Conservation (phyloP, 345 rosid genomes). For the Draba incana region DNA sequence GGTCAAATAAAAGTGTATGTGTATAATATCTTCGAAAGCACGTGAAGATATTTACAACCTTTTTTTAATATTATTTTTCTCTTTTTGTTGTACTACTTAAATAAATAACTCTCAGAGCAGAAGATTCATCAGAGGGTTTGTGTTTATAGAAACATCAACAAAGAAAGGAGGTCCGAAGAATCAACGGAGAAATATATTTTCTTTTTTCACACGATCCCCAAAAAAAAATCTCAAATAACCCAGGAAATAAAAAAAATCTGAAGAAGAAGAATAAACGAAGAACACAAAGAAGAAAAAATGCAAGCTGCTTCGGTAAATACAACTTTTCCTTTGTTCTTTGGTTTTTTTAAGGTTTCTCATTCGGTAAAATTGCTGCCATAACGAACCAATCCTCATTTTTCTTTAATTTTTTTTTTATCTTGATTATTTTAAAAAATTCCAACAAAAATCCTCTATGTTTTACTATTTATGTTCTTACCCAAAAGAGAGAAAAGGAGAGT, state of each 20-base stretch:
- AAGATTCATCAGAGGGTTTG: constrained; percentile 37
- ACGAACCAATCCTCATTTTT: constrained; percentile 34
- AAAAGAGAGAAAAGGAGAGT: too few species aligned
- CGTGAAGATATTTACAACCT: constrained; percentile 22
- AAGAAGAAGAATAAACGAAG: not conserved
- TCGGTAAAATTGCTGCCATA: constrained; percentile 11
- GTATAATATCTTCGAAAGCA: constrained; percentile 36
- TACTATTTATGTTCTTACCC: too few species aligned
- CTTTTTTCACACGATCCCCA: not conserved
- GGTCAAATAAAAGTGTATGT: constrained; percentile 28
- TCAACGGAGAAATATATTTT: not conserved
- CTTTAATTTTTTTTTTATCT: not conserved
- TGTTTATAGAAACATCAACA: constrained; percentile 16
- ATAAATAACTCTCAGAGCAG: constrained; percentile 8
- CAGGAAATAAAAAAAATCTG: not conserved
- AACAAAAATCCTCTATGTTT: constrained; percentile 19
- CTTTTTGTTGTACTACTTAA: constrained; percentile 2
- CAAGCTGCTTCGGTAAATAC: constrained; percentile 52
- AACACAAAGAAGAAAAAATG: constrained; percentile 43
- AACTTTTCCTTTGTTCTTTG: not conserved
- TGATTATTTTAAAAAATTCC: too few species aligned
- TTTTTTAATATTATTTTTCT: too few species aligned
- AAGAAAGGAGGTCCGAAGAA: not conserved
- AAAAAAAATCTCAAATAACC: not conserved
- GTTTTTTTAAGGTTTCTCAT: constrained; percentile 20